A percentile compares a stretch with the other conserved stretches of the same genome.
These are phyloP conservation scores for Fusarium brachygibbosum DNA, from an alignment of 2,329 filamentous ascomycete species.

Conservation along the genomic window DNA sequence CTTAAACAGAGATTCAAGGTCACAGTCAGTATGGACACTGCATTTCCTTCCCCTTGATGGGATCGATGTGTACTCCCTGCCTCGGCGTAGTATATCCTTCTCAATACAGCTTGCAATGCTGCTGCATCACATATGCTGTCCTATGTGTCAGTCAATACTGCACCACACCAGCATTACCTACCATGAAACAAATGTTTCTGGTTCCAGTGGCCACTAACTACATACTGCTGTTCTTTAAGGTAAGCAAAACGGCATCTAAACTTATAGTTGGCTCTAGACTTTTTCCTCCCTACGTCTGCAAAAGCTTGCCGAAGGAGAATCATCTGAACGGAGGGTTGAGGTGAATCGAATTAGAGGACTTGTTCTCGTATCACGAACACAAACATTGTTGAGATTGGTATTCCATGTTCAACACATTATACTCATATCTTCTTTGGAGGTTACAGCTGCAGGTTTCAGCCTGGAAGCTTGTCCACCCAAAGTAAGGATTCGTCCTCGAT, in stretches of 20 bases:
- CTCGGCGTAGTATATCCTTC: background rate
- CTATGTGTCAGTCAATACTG: slow-evolving; percentile 1
- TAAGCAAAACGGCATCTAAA: background rate
- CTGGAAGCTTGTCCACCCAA: background rate
- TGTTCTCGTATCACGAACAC: background rate
- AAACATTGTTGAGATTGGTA: background rate
- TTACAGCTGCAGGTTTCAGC: background rate
- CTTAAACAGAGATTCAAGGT: background rate
- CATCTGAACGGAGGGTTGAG: background rate
- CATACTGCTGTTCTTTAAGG: background rate
- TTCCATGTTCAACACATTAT: background rate
- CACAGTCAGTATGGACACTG: background rate
- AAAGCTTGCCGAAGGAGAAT: too few relatives aligned
- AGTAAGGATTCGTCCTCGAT: background rate
- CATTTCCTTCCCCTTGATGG: background rate
- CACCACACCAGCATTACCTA: background rate
- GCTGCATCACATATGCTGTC: slow-evolving; percentile 11
- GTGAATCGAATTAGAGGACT: background rate
- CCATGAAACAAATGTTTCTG: background rate
- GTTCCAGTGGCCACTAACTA: background rate
- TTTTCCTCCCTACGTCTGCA: background rate
- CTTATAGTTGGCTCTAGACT: background rate
- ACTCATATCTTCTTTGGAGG: background rate
- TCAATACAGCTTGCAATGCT: background rate
- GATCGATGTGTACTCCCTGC: background rate